Evolutionary conservation across 1,284 basidiomycete species (phyloP).

Genomic region (Sporisorium reilianum): DNA sequence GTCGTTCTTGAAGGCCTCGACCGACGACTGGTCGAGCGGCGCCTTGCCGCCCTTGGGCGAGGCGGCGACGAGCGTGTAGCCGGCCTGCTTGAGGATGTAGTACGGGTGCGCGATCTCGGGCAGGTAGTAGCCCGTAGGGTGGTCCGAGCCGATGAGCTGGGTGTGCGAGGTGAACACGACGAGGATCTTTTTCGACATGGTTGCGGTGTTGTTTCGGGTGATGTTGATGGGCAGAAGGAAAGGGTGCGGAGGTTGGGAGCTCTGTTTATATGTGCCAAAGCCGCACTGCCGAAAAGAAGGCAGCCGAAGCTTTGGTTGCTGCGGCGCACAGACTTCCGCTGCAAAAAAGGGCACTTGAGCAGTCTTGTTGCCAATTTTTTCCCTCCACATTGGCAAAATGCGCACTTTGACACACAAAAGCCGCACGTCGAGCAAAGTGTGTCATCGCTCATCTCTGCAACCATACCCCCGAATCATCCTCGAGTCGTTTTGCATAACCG

Average conservation of each 20-base stretch:
- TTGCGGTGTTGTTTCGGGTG: background rate
- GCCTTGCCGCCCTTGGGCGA: slow-evolving; percentile 79
- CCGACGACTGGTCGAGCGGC: slow-evolving; percentile 77
- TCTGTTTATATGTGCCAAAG: background rate
- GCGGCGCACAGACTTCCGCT: slow-evolving; percentile 1
- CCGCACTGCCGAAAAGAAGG: background rate
- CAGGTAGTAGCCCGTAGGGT: slow-evolving; percentile 73
- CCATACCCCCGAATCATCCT: too few species aligned
- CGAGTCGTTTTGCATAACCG: too few species aligned
- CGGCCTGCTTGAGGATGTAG: slow-evolving; percentile 75
- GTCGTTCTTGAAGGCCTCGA: slow-evolving; percentile 75
- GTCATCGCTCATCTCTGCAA: background rate
- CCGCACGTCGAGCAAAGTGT: background rate
- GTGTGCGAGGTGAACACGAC: slow-evolving; percentile 81
- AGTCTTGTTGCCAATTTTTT: too few species aligned
- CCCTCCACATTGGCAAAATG: background rate
- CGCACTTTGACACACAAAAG: background rate
- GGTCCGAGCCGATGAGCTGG: slow-evolving; percentile 75
- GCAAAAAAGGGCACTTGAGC: too few species aligned
- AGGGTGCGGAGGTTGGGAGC: background rate
- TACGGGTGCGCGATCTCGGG: slow-evolving; percentile 82
- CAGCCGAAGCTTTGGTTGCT: background rate
- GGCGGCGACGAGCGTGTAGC: slow-evolving; percentile 78
- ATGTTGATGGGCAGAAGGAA: background rate
- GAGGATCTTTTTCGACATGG: slow-evolving; percentile 72